Conservation (phyloP, 495 filamentous ascomycete genomes). For the Aspergillus incahuasiensis region DNA sequence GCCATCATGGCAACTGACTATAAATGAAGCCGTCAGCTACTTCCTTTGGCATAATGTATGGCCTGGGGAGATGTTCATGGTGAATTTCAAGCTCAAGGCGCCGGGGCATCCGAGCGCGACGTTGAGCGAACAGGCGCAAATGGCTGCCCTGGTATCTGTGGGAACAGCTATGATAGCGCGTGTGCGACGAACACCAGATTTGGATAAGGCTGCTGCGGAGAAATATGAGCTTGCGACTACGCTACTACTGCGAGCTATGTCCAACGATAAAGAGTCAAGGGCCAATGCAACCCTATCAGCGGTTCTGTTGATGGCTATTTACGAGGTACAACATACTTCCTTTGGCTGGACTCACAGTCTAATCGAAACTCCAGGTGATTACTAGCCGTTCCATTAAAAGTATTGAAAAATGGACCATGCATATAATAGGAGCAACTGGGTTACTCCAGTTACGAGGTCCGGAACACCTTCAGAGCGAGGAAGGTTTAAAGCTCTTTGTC, state of each 20-base stretch:
- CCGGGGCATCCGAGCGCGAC: slow-evolving; percentile 16
- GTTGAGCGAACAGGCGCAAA: slow-evolving; percentile 33
- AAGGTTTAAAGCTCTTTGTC: slow-evolving; percentile 54
- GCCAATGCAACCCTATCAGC: slow-evolving; percentile 59
- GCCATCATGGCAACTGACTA: slow-evolving; percentile 20
- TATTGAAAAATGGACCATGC: slow-evolving; percentile 52
- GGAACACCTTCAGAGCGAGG: slow-evolving; percentile 50
- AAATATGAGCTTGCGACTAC: slow-evolving; percentile 47
- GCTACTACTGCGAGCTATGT: slow-evolving; percentile 50
- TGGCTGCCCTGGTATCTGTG: slow-evolving; percentile 44
- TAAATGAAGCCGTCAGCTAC: slow-evolving; percentile 39
- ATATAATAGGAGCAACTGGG: slow-evolving; percentile 55
- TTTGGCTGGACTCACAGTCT: not conserved
- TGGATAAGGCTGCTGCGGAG: slow-evolving; percentile 36
- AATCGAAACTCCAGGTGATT: slow-evolving; percentile 37
- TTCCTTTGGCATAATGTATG: slow-evolving; percentile 41
- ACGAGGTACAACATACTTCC: slow-evolving; percentile 34
- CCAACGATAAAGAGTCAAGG: slow-evolving; percentile 48
- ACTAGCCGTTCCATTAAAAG: slow-evolving; percentile 41
- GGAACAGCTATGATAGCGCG: slow-evolving; percentile 49
- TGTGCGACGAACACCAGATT: slow-evolving; percentile 26
- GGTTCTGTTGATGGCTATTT: slow-evolving; percentile 53
- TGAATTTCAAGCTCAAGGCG: slow-evolving; percentile 25
- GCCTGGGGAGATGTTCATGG: slow-evolving; percentile 32
- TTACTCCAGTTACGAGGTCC: slow-evolving; percentile 53